Percentiles rank a stretch among this genome's conserved stretches.
Conservation (phyloP, 2,329 filamentous ascomycete genomes). For the Fusarium zealandicum region DNA sequence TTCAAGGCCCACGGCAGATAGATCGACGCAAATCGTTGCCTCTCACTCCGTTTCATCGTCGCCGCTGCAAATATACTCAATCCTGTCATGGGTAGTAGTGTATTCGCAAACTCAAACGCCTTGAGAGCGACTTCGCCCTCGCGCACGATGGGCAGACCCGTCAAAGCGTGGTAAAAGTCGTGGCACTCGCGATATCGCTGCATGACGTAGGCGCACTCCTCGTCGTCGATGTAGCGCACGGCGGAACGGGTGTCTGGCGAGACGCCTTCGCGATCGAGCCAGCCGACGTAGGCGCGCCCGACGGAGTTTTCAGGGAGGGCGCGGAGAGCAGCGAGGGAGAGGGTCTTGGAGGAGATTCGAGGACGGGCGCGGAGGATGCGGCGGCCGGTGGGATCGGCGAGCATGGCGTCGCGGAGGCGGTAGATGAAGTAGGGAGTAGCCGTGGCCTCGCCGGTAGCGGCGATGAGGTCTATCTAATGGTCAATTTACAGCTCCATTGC, state of each 20-base stretch:
- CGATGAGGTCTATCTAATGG: constrained; percentile 77
- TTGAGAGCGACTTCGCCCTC: constrained; percentile 98
- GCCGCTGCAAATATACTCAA: constrained; percentile 85
- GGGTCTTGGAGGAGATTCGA: constrained; percentile 79
- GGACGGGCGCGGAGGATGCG: constrained; percentile 91
- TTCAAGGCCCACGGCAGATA: constrained; percentile 91
- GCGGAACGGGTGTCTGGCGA: constrained; percentile 84
- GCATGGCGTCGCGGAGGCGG: constrained; percentile 91
- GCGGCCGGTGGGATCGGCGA: constrained; percentile 80
- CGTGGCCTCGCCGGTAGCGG: constrained; percentile 91
- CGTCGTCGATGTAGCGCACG: constrained; percentile 92
- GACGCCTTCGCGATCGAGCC: constrained; percentile 94
- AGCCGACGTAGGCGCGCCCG: constrained; percentile 82
- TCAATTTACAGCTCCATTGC: not conserved
- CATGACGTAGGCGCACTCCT: constrained; percentile 98
- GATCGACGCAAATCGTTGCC: constrained; percentile 73
- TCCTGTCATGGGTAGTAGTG: constrained; percentile 92
- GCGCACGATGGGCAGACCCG: constrained; percentile 86
- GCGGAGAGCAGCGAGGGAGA: constrained; percentile 73
- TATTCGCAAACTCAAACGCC: constrained; percentile 97
- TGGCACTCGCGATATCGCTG: constrained; percentile 97
- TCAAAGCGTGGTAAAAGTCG: constrained; percentile 96
- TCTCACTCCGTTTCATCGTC: constrained; percentile 83
- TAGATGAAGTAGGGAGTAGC: constrained; percentile 95
- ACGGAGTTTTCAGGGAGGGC: constrained; percentile 75